These are phyloP conservation scores for Pythium brachiatum DNA, from an alignment of 352 stramenopile genomes.

Conservation along the genomic window DNA sequence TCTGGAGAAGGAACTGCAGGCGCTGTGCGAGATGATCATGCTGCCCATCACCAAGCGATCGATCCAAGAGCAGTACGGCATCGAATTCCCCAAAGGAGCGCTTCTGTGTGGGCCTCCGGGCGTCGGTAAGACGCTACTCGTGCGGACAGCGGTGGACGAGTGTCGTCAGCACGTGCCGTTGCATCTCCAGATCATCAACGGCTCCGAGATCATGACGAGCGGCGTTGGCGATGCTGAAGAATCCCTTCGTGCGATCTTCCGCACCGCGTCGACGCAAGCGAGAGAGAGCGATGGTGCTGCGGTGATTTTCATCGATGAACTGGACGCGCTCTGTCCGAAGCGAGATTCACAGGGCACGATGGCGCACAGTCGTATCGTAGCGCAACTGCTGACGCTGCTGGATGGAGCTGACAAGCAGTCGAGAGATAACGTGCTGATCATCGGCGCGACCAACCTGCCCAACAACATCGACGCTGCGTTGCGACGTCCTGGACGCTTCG, in stretches of 20 bases:
- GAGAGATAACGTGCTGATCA: slow-evolving; percentile 90
- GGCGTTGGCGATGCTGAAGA: slow-evolving; percentile 68
- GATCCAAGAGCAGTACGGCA: slow-evolving; percentile 26
- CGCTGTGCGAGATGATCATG: slow-evolving; percentile 69
- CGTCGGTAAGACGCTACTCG: slow-evolving; percentile 80
- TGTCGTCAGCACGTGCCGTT: slow-evolving; percentile 49
- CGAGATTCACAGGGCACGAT: slow-evolving; percentile 59
- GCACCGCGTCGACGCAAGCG: slow-evolving; percentile 32
- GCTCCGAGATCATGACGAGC: slow-evolving; percentile 76
- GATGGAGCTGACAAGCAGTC: slow-evolving; percentile 83
- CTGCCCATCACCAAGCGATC: slow-evolving; percentile 42
- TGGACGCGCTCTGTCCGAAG: slow-evolving; percentile 95
- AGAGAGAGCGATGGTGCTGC: slow-evolving; percentile 31
- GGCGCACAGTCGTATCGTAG: slow-evolving; percentile 84
- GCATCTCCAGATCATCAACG: slow-evolving; percentile 72
- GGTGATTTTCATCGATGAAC: slow-evolving; percentile 95
- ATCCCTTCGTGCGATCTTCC: slow-evolving; percentile 60
- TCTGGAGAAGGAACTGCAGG: slow-evolving; percentile 56
- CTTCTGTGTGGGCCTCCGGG: slow-evolving; percentile 74
- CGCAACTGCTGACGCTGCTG: slow-evolving; percentile 94
- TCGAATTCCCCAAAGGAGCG: slow-evolving; percentile 73
- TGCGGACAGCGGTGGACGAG: slow-evolving; percentile 61
- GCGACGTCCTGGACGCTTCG: slow-evolving; percentile 74
- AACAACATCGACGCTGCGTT: slow-evolving; percentile 89
- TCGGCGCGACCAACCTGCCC: slow-evolving; percentile 93